Evolutionary conservation across 2,329 filamentous ascomycete genomes (phyloP).

Genomic region (Microdochium nivale): DNA sequence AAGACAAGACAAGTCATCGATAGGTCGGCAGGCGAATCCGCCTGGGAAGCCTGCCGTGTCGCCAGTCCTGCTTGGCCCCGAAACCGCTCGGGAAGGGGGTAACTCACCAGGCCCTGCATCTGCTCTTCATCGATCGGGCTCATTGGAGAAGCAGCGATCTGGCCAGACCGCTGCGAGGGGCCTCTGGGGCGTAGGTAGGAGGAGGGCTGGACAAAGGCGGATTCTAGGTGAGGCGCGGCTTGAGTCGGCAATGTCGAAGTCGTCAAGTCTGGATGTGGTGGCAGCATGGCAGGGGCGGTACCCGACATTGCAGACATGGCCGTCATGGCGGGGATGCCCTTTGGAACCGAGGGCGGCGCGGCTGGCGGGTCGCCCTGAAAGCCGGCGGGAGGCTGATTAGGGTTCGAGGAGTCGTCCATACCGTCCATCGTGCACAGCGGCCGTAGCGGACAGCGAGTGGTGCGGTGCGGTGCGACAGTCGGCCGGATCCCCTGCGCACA

Average conservation of each 20-base stretch:
- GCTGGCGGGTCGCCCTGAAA: neutral
- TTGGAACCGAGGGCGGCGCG: neutral
- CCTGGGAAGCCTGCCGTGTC: too few species aligned
- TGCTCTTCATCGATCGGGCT: slow-evolving; percentile 67
- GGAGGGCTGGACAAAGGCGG: slow-evolving; percentile 43
- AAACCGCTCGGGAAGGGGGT: slow-evolving; percentile 5
- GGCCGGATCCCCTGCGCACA: neutral
- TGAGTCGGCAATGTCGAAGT: slow-evolving; percentile 41
- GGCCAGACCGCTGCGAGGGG: slow-evolving; percentile 15
- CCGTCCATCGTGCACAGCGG: neutral
- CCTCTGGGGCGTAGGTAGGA: slow-evolving; percentile 35
- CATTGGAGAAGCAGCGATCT: slow-evolving; percentile 34
- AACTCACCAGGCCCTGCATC: slow-evolving; percentile 66
- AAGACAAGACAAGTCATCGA: too few species aligned
- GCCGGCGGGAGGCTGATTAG: neutral
- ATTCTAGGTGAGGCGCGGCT: neutral
- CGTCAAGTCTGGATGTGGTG: slow-evolving; percentile 39
- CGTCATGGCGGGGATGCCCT: slow-evolving; percentile 1
- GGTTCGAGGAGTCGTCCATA: neutral
- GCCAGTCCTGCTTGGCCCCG: too few species aligned
- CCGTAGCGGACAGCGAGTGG: neutral
- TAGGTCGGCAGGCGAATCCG: too few species aligned
- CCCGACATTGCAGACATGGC: neutral
- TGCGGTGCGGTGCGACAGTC: neutral
- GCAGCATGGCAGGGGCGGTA: slow-evolving; percentile 3